Evolutionary conservation across 2,329 filamentous ascomycete species (phyloP), one percentile per base, ranked within the genome.

Genomic region (Fusarium sambucinum): DNA sequence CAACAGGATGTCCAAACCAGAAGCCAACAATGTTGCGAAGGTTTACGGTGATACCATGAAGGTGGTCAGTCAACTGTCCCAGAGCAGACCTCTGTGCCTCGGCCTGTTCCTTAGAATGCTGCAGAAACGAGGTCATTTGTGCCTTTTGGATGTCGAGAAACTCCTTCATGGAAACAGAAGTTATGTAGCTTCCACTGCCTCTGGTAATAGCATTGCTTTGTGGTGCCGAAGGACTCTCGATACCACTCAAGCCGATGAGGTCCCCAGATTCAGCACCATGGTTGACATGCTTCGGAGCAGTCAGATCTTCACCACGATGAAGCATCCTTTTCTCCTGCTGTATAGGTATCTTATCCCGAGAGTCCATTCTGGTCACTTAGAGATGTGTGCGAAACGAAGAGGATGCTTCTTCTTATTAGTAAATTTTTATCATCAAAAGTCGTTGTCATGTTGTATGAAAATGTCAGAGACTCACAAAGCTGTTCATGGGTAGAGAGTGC

Each of bases 131-230:
- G 16, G 4, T 13, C 16, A 57, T 5, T 13, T 17, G 29, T 8
- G 23, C 16, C 30, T 57, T 19, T 14, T 59, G 52, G 5, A 1
- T 0, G 3, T 4, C 13, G 4, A 47, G 21, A 12, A 57, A 21
- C 4, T 30, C 44, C 2, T 42, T 8, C 16, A 42, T 40, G 5
- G 13, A 10, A n/a, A 14, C 5, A 5, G 14, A 8, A 6, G 12
- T 10, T 0, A 4, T 23, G 1, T 1, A 10, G 2, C 16, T 21
- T 1, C 25, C 6, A 6, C 1, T 6, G 3, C 4, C 17, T 9
- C 27, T 17, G 2, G 10, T 19, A 10, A 3, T 4, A 7, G 6
- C 6, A n/a, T 56, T 30, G 29, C 14, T 29, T 27, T 27, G 17
- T 33, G 5, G 41, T 30, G 8, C 14, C 14, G n/a, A 3, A 3